A percentile compares a stretch with the other conserved stretches of the same genome.
phyloP scores from a whole-genome alignment of 2,329 filamentous ascomycete genomes.

The Plenodomus biglobosus region DNA sequence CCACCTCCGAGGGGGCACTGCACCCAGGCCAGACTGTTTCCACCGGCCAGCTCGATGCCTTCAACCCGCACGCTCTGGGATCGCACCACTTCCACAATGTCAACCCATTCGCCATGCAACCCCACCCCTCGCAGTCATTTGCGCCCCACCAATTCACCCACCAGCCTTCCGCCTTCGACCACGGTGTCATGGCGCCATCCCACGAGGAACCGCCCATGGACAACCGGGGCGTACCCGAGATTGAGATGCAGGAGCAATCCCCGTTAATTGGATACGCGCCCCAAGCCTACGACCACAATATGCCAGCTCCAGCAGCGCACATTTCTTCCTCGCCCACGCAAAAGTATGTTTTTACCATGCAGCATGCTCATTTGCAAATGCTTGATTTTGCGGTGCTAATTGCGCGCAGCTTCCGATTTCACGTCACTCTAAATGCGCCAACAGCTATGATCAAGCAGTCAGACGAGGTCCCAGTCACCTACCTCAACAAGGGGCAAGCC shows the following conservation, averaged over 20 bases:
- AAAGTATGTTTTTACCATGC: constrained; percentile 45
- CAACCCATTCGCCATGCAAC: constrained; percentile 67
- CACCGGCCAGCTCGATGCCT: constrained; percentile 62
- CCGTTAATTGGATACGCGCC: constrained; percentile 62
- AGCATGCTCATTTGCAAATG: background rate
- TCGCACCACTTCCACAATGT: constrained; percentile 60
- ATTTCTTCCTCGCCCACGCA: constrained; percentile 44
- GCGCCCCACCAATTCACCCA: constrained; percentile 80
- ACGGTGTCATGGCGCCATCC: constrained; percentile 64
- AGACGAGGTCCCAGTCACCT: constrained; percentile 94
- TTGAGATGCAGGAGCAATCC: constrained; percentile 63
- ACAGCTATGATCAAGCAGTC: constrained; percentile 92
- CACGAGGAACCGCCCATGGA: constrained; percentile 64
- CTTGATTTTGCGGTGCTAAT: constrained; percentile 21
- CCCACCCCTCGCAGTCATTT: constrained; percentile 56
- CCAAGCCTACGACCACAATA: constrained; percentile 53
- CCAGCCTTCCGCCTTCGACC: constrained; percentile 75
- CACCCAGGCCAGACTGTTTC: constrained; percentile 57
- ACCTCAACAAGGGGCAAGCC: constrained; percentile 95
- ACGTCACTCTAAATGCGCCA: constrained; percentile 85
- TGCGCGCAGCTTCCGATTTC: constrained; percentile 73
- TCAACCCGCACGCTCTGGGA: constrained; percentile 54
- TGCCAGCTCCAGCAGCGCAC: constrained; percentile 41
- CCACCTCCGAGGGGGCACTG: constrained; percentile 67
- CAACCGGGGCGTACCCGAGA: constrained; percentile 55